Evolutionary conservation across 169 alveolate genomes (phyloP).

Genomic region (Babesia divergens): DNA sequence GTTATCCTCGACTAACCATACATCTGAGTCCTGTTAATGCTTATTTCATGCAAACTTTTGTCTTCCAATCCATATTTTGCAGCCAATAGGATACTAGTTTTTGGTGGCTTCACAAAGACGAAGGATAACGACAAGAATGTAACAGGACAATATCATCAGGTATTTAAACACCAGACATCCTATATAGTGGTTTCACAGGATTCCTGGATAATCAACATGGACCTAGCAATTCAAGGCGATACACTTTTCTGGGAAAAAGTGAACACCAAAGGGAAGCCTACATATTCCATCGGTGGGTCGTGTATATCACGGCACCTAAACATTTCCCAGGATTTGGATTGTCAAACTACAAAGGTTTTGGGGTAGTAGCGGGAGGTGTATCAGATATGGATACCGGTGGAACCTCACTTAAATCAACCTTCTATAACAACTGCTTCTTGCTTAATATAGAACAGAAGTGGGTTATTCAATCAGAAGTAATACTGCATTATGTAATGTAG

Average conservation of each 20-base stretch:
- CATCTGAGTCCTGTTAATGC: not conserved
- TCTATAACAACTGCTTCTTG: constrained; percentile 37
- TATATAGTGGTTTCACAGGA: constrained; percentile 54
- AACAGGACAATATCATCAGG: constrained; percentile 74
- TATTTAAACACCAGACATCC: not conserved
- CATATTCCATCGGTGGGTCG: constrained; percentile 70
- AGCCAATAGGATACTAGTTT: constrained; percentile 72
- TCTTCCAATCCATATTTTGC: not conserved
- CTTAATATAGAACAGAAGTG: constrained; percentile 70
- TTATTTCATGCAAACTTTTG: too few relatives aligned
- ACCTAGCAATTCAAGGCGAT: constrained; percentile 55
- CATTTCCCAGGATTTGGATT: constrained; percentile 52
- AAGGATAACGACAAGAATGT: constrained; percentile 79
- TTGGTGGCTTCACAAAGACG: constrained; percentile 87
- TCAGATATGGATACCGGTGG: constrained; percentile 80
- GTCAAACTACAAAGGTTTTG: constrained; percentile 67
- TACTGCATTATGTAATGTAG: constrained; percentile 42
- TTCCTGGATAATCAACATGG: constrained; percentile 84
- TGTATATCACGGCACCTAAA: too few relatives aligned
- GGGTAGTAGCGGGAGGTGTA: constrained; percentile 87
- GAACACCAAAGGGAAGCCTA: constrained; percentile 66
- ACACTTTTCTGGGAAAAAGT: constrained; percentile 65
- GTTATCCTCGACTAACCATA: too few relatives aligned
- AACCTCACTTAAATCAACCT: constrained; percentile 50
- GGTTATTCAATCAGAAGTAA: constrained; percentile 19